Percentiles rank a stretch among this genome's conserved stretches.
Conservation (phyloP, 257 asterid genomes). For the Prunella vulgaris region DNA sequence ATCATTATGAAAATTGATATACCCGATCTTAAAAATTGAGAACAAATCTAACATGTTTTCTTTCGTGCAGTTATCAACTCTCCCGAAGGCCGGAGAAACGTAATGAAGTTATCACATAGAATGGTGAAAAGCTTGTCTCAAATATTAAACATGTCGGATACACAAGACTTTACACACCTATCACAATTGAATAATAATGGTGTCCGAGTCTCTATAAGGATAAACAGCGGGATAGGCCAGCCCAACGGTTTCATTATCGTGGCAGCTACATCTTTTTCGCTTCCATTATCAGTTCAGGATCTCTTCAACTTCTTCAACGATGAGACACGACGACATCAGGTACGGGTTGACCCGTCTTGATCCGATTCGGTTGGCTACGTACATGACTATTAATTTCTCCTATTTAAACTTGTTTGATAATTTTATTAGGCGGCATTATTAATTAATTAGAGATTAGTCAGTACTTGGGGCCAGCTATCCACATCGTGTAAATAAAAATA, state of each 20-base stretch:
- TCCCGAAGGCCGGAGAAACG: constrained; percentile 36
- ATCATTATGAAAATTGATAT: too few species aligned
- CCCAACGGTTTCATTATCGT: constrained; percentile 40
- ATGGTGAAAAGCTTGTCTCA: constrained; percentile 55
- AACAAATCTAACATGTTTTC: not conserved
- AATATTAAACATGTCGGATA: constrained; percentile 39
- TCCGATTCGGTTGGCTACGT: too few species aligned
- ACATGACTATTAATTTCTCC: too few species aligned
- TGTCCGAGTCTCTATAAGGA: constrained; percentile 39
- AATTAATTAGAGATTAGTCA: too few species aligned
- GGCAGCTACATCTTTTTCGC: constrained; percentile 54
- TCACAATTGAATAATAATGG: constrained; percentile 34
- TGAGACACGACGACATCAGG: constrained; percentile 49
- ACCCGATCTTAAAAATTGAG: not conserved
- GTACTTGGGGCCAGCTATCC: too few species aligned
- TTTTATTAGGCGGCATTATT: too few species aligned
- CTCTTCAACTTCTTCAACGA: constrained; percentile 56
- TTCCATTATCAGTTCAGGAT: constrained; percentile 38
- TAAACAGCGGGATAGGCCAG: constrained; percentile 30
- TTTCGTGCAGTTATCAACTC: constrained; percentile 31
- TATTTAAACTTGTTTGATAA: too few species aligned
- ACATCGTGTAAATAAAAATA: too few species aligned
- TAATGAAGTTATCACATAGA: constrained; percentile 55
- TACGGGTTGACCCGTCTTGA: not conserved
- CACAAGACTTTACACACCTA: constrained; percentile 32